phyloP scores from a whole-genome alignment of 352 stramenopile species.

The Pythium rhizo-oryzae region DNA sequence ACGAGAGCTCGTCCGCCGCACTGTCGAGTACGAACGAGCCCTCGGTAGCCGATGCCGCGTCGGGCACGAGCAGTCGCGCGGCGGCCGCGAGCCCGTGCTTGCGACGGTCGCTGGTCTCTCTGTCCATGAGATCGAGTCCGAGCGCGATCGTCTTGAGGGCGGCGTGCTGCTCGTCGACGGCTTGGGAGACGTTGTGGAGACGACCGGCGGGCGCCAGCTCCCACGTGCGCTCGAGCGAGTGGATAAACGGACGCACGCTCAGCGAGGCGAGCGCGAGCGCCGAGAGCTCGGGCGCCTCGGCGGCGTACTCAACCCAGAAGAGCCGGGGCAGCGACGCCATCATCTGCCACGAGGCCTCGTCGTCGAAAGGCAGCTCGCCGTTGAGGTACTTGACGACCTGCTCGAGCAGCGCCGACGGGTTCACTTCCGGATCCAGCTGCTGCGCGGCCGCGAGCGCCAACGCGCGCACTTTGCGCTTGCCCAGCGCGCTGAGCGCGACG shows the following conservation, averaged over 20 bases:
- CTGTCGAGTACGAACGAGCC: background rate
- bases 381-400: conserved; percentile 45
- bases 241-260: conserved; percentile 33
- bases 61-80: background rate
- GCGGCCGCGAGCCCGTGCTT: background rate
- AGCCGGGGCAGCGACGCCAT: conserved; percentile 45
- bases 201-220: too few species aligned
- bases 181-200: too few species aligned
- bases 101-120: background rate
- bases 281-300: conserved; percentile 37
- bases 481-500: conserved; percentile 36
- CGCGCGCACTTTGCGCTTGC: conserved; percentile 33
- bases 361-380: conserved; percentile 41
- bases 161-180: background rate
- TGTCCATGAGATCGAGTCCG: background rate
- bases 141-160: background rate
- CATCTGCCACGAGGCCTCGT: conserved; percentile 43
- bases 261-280: conserved; percentile 39
- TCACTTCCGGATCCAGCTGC: conserved; percentile 20
- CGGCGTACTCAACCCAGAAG: conserved; percentile 47
- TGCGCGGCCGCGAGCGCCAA: conserved; percentile 28
- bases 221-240: conserved; percentile 28
- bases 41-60: background rate
- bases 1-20: background rate
- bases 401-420: conserved; percentile 35